Evolutionary conservation across 345 rosid genomes (phyloP), one percentile per base, ranked within the genome.

Genomic region (Salix purpurea): DNA sequence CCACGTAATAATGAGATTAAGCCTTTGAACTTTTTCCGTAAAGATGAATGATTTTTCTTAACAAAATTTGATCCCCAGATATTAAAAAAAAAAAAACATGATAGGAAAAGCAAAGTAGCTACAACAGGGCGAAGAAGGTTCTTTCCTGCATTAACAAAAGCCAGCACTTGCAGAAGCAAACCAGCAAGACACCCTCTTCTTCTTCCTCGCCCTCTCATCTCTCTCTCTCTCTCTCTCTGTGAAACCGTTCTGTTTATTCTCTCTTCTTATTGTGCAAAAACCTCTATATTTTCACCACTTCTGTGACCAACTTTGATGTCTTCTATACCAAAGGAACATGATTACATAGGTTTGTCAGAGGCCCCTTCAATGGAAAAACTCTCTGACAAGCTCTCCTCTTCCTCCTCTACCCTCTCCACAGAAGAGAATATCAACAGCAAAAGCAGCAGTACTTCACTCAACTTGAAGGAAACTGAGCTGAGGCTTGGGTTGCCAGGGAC

Each of bases 401-500:
- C 88, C 42, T 77, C 89, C 24, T 75, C 88, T 14, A 28, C 83
- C n/a, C 73, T 37, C 69, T 48, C 85, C 65, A 30, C 62, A 65
- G 84, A 78, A 67, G 78, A 72, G 52, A 77, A 67, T 74, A 64
- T n/a, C 65, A 74, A 7, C 42, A 67, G 40, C 14, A 67, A 61
- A 72, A 77, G 23, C n/a, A 75, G 12, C 70, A 80, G 58, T 4
- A 54, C 82, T 65, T 65, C 60, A 58, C 89, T 89, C 10, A 86
- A 86, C 74, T 79, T 89, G 71, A 87, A 83, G 74, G 92, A 85
- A 80, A 90, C 94, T 65, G 92, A 91, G 85, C 83, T 91, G 7
- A 84, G 90, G 82, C 92, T 91, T 74, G 94, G 92, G 68, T 75
- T 89, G 71, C 95, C 95, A 6, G 95, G 95, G 40, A 89, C 89